Evolutionary conservation across 1,284 basidiomycete species (phyloP), one percentile per base, ranked within the genome.

Genomic region (Moesziomyces globuligerus): DNA sequence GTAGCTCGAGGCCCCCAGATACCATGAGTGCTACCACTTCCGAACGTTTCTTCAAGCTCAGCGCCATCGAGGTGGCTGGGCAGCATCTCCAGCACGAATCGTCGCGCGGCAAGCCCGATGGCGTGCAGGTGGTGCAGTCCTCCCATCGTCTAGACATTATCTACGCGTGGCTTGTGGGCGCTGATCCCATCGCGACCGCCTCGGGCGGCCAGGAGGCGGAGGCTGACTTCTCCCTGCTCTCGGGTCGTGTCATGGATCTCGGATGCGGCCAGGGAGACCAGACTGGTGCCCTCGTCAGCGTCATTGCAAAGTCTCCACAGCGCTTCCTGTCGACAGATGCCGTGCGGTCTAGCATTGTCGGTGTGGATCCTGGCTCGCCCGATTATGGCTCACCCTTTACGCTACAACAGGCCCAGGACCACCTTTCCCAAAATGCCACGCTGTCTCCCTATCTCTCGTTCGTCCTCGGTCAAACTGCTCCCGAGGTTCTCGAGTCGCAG

Each of bases 261-360:
- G 60, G 60, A 7, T 62, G 52, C 24, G 60, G 60, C 5, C 60
- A 62, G 23, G 60, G 60, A 17, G 60, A 62, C n/a, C 52, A 43
- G 18, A 51, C 53, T 4, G 60, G 52, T 11, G 52, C 53, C 4
- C 20, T 62, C 2, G 48, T 44, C 40, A 43, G 45, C 9, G 38
- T 60, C 3, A 26, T 51, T 7, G 39, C 48, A 8, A 21, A 44
- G 4, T 21, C 42, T 10, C 25, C 25, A 1, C 20, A 44, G 3
- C 38, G 9, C 17, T 38, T 23, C 36, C 17, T 26, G 17, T 5
- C 13, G 6, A 17, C 6, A 6, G 13, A 15, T 17, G 15, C 32
- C n/a, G 4, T 21, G 23, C 17, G 17, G 3, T 17, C 41, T 17
- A 55, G 42, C 8, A 28, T 62, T 4, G 17, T 38, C 24, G 60